phyloP scores from a whole-genome alignment of 805 yeast species.

The Diddensiella santjacobensis region DNA sequence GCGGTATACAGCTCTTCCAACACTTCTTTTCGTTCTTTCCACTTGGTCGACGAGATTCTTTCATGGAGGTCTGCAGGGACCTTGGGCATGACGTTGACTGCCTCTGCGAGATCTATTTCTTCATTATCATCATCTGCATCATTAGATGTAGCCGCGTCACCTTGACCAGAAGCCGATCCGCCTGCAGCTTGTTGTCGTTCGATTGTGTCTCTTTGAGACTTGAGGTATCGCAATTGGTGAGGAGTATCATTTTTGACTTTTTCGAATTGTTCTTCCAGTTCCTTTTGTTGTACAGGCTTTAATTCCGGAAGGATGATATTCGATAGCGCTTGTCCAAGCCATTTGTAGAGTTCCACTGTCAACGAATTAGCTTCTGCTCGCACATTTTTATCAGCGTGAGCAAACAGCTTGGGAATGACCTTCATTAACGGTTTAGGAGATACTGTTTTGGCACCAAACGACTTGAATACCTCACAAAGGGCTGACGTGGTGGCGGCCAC shows the following conservation, averaged over 20 bases:
- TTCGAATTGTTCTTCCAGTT: conserved; percentile 65
- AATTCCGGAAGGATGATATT: conserved; percentile 60
- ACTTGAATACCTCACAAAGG: conserved; percentile 49
- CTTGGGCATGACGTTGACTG: conserved; percentile 61
- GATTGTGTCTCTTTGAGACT: conserved; percentile 47
- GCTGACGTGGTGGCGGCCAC: conserved; percentile 65
- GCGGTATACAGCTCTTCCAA: conserved; percentile 51
- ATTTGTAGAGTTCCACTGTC: conserved; percentile 64
- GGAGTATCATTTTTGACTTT: conserved; percentile 37
- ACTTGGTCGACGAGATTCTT: conserved; percentile 58
- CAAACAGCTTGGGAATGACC: conserved; percentile 62
- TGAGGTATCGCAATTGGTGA: conserved; percentile 52
- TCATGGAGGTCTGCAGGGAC: conserved; percentile 60
- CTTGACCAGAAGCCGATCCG: conserved; percentile 21
- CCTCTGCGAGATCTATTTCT: conserved; percentile 64
- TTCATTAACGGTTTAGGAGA: conserved; percentile 57
- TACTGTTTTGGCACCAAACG: conserved; percentile 62
- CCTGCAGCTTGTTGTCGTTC: conserved; percentile 27
- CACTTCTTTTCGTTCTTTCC: conserved; percentile 91
- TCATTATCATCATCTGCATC: conserved; percentile 53
- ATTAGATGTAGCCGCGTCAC: conserved; percentile 24
- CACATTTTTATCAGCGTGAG: conserved; percentile 83
- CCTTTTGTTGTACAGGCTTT: conserved; percentile 91
- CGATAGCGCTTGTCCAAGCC: conserved; percentile 66
- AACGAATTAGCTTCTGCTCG: conserved; percentile 72